A percentile compares a stretch with the other conserved stretches of the same genome.
phyloP scores from a whole-genome alignment of 139 green algal genomes.

The Haematococcus lacustris region DNA sequence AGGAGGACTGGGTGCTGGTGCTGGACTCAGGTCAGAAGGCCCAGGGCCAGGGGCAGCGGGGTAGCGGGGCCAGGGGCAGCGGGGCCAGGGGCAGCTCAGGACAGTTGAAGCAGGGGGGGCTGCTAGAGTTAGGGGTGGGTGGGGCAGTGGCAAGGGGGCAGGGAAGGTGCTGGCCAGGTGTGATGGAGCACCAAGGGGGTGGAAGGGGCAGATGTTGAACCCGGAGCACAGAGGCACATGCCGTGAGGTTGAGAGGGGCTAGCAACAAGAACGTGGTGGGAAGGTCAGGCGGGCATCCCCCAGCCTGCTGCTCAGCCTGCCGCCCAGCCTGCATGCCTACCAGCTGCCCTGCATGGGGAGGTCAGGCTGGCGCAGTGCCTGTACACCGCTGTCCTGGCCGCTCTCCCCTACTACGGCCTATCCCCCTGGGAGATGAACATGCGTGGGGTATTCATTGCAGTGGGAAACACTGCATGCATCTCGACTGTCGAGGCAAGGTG shows the following conservation, averaged over 20 bases:
- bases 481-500: not conserved
- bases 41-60: not conserved
- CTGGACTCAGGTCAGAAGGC: slow-evolving; percentile 23
- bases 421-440: not conserved
- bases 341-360: too few relatives aligned
- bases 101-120: too few relatives aligned
- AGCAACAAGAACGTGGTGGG: too few relatives aligned
- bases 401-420: too few relatives aligned
- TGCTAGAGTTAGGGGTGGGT: not conserved
- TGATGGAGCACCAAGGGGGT: not conserved
- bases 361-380: too few relatives aligned
- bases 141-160: not conserved
- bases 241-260: too few relatives aligned
- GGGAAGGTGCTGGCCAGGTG: not conserved
- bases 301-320: too few relatives aligned
- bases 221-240: too few relatives aligned
- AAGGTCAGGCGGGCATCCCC: too few relatives aligned
- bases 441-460: not conserved
- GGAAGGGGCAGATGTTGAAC: not conserved
- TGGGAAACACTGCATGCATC: not conserved
- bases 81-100: not conserved
- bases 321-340: too few relatives aligned
- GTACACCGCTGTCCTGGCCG: too few relatives aligned
- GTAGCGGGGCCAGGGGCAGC: not conserved
- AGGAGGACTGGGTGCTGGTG: slow-evolving; percentile 34